phyloP scores from a whole-genome alignment of 2,329 filamentous ascomycete genomes.

The Phyllachora maydis region DNA sequence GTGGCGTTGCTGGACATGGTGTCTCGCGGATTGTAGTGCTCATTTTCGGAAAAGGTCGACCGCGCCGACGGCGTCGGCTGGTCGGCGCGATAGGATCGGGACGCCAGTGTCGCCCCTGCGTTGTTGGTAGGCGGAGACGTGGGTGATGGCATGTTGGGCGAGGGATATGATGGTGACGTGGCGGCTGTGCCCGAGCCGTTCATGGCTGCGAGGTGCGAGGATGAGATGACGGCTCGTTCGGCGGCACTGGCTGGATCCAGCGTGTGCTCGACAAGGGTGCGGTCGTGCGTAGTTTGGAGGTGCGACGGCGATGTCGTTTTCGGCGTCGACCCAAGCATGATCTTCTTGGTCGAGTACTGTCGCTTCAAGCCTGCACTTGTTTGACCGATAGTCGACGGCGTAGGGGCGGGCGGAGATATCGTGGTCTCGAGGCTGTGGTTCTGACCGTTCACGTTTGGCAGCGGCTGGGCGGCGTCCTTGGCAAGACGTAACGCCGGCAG shows the following conservation, averaged over 20 bases:
- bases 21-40: slow-evolving; percentile 18
- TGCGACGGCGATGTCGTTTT: slow-evolving; percentile 61
- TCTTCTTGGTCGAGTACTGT: slow-evolving; percentile 58
- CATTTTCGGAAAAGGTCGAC: slow-evolving; percentile 31
- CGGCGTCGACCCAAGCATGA: slow-evolving; percentile 48
- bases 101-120: slow-evolving; percentile 30
- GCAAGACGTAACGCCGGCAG: slow-evolving; percentile 75
- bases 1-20: no score
- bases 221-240: slow-evolving; percentile 43
- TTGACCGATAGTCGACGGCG: slow-evolving; percentile 27
- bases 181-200: slow-evolving; percentile 38
- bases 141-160: slow-evolving; percentile 48
- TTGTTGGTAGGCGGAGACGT: slow-evolving; percentile 41
- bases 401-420: slow-evolving; percentile 35
- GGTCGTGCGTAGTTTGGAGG: slow-evolving; percentile 46
- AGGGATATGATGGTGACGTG: slow-evolving; percentile 33
- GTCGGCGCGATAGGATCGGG: slow-evolving; percentile 38
- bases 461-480: slow-evolving; percentile 78
- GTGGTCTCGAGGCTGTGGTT: slow-evolving; percentile 31
- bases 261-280: slow-evolving; percentile 38
- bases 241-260: slow-evolving; percentile 51
- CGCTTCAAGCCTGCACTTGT: slow-evolving; percentile 39
- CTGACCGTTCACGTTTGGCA: slow-evolving; percentile 34
- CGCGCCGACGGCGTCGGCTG: slow-evolving; percentile 31
- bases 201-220: slow-evolving; percentile 49